Percentiles rank a stretch among this genome's conserved stretches.
Evolutionary conservation across 2,329 filamentous ascomycete species (phyloP).

Genomic region (Colletotrichum higginsianum): DNA sequence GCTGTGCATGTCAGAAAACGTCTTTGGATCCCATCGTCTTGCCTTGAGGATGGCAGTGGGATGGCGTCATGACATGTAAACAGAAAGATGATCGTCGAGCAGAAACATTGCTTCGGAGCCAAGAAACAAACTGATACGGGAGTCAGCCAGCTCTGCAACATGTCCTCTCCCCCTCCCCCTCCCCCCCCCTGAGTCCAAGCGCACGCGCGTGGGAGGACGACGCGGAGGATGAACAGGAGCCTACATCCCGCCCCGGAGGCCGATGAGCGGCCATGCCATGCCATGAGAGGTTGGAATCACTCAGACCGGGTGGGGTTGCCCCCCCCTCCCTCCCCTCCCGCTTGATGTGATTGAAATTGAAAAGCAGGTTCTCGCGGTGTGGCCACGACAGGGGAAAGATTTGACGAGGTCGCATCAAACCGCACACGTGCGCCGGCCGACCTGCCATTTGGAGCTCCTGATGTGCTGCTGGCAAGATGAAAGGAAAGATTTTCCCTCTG

Average conservation of each 20-base stretch:
- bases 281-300: constrained; percentile 17
- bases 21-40: neutral
- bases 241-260: constrained; percentile 1
- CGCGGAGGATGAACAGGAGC: constrained; percentile 1
- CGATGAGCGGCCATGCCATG: constrained; percentile 10
- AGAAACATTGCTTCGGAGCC: constrained; percentile 10
- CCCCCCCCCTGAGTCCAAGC: constrained; percentile 24
- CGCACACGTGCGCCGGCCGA: constrained; percentile 28
- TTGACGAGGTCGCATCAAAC: constrained; percentile 31
- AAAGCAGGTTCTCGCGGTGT: constrained; percentile 24
- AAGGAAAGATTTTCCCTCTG: neutral
- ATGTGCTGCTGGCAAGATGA: constrained; percentile 3
- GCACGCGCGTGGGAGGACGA: constrained; percentile 22
- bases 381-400: constrained; percentile 21
- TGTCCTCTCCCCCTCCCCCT: neutral
- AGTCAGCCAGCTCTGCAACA: constrained; percentile 23
- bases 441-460: constrained; percentile 29
- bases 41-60: neutral
- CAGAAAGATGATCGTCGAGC: neutral
- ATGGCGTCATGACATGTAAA: constrained; percentile 10
- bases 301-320: constrained; percentile 13
- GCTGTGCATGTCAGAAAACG: constrained; percentile 31
- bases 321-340: constrained; percentile 1
- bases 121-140: constrained; percentile 18
- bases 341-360: neutral